Evolutionary conservation across 495 filamentous ascomycete species (phyloP).

Genomic region (Penicillium salamii): DNA sequence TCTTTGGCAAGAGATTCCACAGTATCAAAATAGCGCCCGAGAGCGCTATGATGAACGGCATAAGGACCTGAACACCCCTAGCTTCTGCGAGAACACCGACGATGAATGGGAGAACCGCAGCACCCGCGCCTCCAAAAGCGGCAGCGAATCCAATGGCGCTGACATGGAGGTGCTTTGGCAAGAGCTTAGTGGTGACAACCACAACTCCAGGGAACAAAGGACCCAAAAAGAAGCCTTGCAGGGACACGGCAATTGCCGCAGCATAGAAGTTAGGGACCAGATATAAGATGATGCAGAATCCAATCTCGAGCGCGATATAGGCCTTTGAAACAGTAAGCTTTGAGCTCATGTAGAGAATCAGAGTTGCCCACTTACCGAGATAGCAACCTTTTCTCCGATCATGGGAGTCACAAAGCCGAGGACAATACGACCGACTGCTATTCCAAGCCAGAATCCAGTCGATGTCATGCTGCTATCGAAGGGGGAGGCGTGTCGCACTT

Average conservation of each 20-base stretch:
- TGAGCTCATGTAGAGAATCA: not conserved
- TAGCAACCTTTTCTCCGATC: slow-evolving; percentile 55
- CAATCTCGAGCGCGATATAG: slow-evolving; percentile 49
- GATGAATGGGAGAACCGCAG: slow-evolving; percentile 74
- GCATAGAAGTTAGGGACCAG: slow-evolving; percentile 67
- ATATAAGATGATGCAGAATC: slow-evolving; percentile 57
- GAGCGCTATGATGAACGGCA: slow-evolving; percentile 67
- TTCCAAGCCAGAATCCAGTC: slow-evolving; percentile 62
- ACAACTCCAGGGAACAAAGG: slow-evolving; percentile 68
- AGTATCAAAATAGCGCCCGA: slow-evolving; percentile 46
- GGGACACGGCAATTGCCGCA: slow-evolving; percentile 59
- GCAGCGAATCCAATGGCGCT: slow-evolving; percentile 75
- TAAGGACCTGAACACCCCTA: slow-evolving; percentile 70
- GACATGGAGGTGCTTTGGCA: slow-evolving; percentile 73
- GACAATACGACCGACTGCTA: slow-evolving; percentile 54
- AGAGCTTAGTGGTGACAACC: slow-evolving; percentile 70
- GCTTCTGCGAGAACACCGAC: slow-evolving; percentile 78
- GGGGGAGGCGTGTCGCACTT: slow-evolving; percentile 45
- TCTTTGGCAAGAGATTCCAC: slow-evolving; percentile 4
- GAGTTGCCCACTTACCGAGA: slow-evolving; percentile 33
- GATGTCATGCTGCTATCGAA: slow-evolving; percentile 57
- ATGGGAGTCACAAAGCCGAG: slow-evolving; percentile 58
- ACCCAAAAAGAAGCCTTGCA: slow-evolving; percentile 67
- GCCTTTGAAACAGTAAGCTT: slow-evolving; percentile 15
- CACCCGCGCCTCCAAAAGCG: slow-evolving; percentile 75